Evolutionary conservation across 2,329 filamentous ascomycete genomes (phyloP), one percentile per base, ranked within the genome.

Genomic region (Ceratocystis cubensis): DNA sequence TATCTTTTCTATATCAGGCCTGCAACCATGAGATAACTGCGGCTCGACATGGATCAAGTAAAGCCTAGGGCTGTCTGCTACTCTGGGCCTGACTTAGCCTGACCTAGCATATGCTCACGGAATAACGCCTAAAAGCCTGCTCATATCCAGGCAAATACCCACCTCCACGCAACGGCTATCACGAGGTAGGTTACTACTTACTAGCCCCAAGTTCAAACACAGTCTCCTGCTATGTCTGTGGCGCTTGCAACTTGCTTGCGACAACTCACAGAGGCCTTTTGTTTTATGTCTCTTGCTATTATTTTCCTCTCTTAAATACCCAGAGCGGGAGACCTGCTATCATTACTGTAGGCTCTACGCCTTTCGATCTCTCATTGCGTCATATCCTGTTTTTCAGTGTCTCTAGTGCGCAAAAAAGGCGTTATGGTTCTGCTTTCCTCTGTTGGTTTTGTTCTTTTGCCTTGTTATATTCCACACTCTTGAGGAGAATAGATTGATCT

Each of bases 351-450:
- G 45, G n/a, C 45, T 20, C 45, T n/a, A 17, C 17, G 45, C 17
- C 45, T 48, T 10, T 5, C 46, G 5, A n/a, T 20, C 46, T 50
- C 46, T 50, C 46, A 50, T 50, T 50, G 22, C 46, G 20, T 50
- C 46, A 50, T 13, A 20, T 50, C n/a, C 7, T 50, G 46, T 57
- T 57, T 57, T 53, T 10, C 28, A 13, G 61, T 37, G 57, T 57
- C 46, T 48, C 63, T n/a, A 22, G 5, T 37, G 25, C 61, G 46
- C 65, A 59, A 33, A 66, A 66, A 63, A 63, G 65, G 65, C 65
- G 65, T 64, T 66, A 41, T 41, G 61, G 61, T 63, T 57, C 57
- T 41, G 37, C 33, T 10, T 41, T 41, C 37, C 37, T 44, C 22
- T 57, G 3, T 46, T 57, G 48, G 20, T 46, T 66, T 45, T 6